A percentile compares a stretch with the other conserved stretches of the same genome.
Evolutionary conservation across 345 rosid species (phyloP).

Genomic region (Euphorbia tirucalli): DNA sequence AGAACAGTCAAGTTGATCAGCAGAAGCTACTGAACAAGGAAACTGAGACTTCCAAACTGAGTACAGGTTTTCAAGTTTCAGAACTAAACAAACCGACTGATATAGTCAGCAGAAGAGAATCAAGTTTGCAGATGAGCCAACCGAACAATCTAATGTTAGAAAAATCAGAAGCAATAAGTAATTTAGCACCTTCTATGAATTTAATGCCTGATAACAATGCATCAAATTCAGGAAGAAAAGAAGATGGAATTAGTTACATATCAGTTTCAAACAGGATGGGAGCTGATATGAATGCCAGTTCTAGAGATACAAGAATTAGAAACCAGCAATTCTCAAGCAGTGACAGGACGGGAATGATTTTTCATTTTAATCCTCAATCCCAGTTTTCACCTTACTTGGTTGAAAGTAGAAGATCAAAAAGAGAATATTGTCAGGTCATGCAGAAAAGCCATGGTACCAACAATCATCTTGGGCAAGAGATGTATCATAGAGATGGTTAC

Average conservation of each 20-base stretch:
- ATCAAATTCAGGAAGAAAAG: constrained; percentile 19
- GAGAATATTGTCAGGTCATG: constrained; percentile 38
- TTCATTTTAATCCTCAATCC: constrained; percentile 26
- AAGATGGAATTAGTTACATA: background rate
- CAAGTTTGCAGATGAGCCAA: constrained; percentile 32
- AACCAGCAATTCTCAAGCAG: constrained; percentile 30
- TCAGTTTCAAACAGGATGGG: constrained; percentile 16
- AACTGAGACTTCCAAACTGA: constrained; percentile 13
- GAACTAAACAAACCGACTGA: constrained; percentile 23
- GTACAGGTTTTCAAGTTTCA: constrained; percentile 23
- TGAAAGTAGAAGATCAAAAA: constrained; percentile 46
- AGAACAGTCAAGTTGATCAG: constrained; percentile 16
- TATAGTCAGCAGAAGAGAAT: constrained; percentile 18
- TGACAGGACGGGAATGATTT: constrained; percentile 23
- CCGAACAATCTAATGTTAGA: constrained; percentile 26
- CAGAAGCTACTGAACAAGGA: constrained; percentile 22
- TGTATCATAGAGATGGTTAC: constrained; percentile 21
- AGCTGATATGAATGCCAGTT: constrained; percentile 19
- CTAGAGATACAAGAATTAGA: constrained; percentile 6
- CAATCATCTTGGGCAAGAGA: constrained; percentile 26
- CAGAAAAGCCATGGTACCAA: constrained; percentile 24
- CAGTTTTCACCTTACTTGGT: constrained; percentile 18
- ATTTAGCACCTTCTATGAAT: constrained; percentile 24
- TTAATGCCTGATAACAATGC: constrained; percentile 22
- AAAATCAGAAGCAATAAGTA: constrained; percentile 26